These are phyloP conservation scores for Skeletonema marinoi DNA, from an alignment of 108 stramenopile species.

Conservation along the genomic window DNA sequence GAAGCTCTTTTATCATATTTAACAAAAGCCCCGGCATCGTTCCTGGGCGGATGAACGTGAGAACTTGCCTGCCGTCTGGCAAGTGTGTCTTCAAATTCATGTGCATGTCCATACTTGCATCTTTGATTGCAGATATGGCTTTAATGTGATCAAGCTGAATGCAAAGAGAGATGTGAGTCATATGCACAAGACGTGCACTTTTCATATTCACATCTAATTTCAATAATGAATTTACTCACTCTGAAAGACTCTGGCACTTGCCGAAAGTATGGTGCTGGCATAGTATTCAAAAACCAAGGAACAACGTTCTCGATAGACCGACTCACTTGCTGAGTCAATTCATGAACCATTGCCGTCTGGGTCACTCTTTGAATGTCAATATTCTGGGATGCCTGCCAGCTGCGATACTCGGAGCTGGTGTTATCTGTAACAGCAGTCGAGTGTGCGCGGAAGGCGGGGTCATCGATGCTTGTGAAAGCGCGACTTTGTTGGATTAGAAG, in stretches of 20 bases:
- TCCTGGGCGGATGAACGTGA: slow-evolving; percentile 89
- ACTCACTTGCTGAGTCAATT: slow-evolving; percentile 73
- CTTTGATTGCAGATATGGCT: slow-evolving; percentile 90
- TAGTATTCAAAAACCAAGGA: slow-evolving; percentile 95
- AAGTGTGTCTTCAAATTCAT: slow-evolving; percentile 81
- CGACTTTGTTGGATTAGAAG: slow-evolving; percentile 17
- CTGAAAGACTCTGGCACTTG: slow-evolving; percentile 85
- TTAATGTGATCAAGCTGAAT: slow-evolving; percentile 94
- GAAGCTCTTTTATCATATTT: slow-evolving; percentile 79
- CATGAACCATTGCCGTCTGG: slow-evolving; percentile 77
- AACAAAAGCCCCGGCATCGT: slow-evolving; percentile 80
- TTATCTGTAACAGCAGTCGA: background rate
- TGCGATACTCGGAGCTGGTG: slow-evolving; percentile 7
- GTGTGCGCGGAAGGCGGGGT: slow-evolving; percentile 11
- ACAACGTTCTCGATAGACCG: slow-evolving; percentile 82
- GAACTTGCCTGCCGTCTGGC: slow-evolving; percentile 60
- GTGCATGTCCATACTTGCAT: slow-evolving; percentile 75
- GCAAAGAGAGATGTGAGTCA: background rate
- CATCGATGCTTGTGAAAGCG: slow-evolving; percentile 6
- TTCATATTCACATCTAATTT: background rate
- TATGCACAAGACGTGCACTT: background rate
- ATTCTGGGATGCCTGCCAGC: slow-evolving; percentile 81
- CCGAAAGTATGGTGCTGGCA: slow-evolving; percentile 92
- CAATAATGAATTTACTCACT: background rate
- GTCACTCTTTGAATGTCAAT: slow-evolving; percentile 84